These are phyloP conservation scores for Podospora australis DNA, from an alignment of 495 filamentous ascomycete genomes.

Conservation along the genomic window DNA sequence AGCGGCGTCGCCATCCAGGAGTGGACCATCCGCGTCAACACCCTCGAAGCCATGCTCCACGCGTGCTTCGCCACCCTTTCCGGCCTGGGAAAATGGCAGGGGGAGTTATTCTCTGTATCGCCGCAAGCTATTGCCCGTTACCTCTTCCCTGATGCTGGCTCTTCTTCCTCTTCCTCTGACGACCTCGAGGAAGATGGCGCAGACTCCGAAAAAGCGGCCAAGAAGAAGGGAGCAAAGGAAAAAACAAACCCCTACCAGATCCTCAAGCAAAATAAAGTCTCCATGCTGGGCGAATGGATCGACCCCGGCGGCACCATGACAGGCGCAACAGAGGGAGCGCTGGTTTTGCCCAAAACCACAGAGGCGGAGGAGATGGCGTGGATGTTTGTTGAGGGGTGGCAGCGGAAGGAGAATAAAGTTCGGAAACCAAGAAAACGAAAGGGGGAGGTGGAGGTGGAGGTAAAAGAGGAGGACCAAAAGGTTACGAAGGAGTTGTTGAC, in stretches of 20 bases:
- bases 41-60: constrained; percentile 84
- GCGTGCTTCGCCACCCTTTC: constrained; percentile 59
- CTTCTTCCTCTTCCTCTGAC: background rate
- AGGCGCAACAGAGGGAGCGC: constrained; percentile 15
- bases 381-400: constrained; percentile 44
- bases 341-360: constrained; percentile 30
- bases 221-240: background rate
- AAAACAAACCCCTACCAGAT: constrained; percentile 19
- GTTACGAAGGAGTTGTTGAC: constrained; percentile 26
- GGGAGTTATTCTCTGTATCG: constrained; percentile 28
- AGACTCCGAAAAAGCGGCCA: too few species aligned
- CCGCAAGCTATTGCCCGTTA: constrained; percentile 37
- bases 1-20: constrained; percentile 62
- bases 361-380: constrained; percentile 33
- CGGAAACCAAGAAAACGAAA: constrained; percentile 15
- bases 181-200: too few species aligned
- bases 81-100: constrained; percentile 34
- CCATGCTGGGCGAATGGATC: constrained; percentile 55
- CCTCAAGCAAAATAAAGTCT: constrained; percentile 59
- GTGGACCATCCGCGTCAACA: constrained; percentile 88
- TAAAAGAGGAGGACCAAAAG: constrained; percentile 13
- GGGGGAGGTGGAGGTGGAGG: constrained; percentile 18
- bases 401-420: constrained; percentile 10
- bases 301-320: too few species aligned
- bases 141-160: constrained; percentile 19